Evolutionary conservation across 495 filamentous ascomycete species (phyloP).

Genomic region (Podospora australis): DNA sequence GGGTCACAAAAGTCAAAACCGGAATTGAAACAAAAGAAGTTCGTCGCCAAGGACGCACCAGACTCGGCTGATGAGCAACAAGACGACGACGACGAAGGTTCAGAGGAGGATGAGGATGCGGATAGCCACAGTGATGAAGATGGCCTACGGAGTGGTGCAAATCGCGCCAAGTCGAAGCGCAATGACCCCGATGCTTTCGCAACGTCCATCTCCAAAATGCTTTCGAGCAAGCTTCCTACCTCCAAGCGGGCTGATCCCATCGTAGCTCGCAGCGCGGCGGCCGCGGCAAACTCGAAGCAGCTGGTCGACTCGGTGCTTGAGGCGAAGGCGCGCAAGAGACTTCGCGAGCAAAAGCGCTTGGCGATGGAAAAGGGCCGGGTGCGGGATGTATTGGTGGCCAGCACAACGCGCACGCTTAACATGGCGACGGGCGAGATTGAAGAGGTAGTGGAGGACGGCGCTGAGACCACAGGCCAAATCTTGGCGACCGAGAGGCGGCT

Average conservation of each 20-base stretch:
- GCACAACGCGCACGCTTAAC: conserved; percentile 34
- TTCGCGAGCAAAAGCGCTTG: conserved; percentile 73
- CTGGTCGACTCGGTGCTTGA: conserved; percentile 72
- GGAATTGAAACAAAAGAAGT: conserved; percentile 19
- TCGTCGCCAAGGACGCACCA: conserved; percentile 29
- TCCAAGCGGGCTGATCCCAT: conserved; percentile 80
- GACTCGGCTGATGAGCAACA: conserved; percentile 30
- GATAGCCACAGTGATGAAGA: conserved; percentile 32
- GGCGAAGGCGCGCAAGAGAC: conserved; percentile 64
- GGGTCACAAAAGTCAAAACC: conserved; percentile 9
- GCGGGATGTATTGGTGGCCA: conserved; percentile 64
- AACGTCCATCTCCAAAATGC: conserved; percentile 83
- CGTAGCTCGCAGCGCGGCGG: conserved; percentile 67
- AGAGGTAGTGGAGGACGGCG: conserved; percentile 30
- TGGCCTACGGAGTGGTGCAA: conserved; percentile 24
- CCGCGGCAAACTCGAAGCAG: conserved; percentile 57
- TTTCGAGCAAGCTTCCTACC: conserved; percentile 75
- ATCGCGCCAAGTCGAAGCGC: conserved; percentile 55
- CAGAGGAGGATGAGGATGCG: conserved; percentile 25
- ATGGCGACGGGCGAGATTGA: conserved; percentile 38
- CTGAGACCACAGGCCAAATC: conserved; percentile 47
- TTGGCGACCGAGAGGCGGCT: conserved; percentile 73
- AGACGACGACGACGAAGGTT: conserved; percentile 16
- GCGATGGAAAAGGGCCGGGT: conserved; percentile 83
- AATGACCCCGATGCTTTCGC: conserved; percentile 89